Conservation (phyloP, 345 rosid genomes). For the Orychophragmus violaceus region DNA sequence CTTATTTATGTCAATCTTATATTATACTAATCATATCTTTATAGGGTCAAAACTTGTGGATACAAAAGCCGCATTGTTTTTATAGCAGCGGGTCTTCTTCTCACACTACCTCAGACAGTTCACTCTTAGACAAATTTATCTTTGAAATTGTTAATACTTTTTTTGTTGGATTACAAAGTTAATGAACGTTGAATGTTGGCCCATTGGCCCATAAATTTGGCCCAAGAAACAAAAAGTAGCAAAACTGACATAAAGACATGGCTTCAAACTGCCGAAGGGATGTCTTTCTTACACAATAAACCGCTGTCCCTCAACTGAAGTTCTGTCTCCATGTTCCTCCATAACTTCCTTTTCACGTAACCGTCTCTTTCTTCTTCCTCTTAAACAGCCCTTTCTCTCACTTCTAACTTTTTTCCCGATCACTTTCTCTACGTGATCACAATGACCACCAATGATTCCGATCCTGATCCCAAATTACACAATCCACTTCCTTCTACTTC, state of each 20-base stretch:
- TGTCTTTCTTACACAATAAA: not conserved
- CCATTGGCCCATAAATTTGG: not conserved
- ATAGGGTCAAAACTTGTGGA: not conserved
- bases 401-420: constrained; percentile 3
- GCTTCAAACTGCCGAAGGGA: not conserved
- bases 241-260: not conserved
- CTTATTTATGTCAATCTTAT: not conserved
- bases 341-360: constrained; percentile 26
- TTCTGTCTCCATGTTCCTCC: constrained; percentile 26
- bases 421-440: constrained; percentile 2
- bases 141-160: not conserved
- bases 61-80: not conserved
- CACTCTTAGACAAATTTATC: not conserved
- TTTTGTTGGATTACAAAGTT: not conserved
- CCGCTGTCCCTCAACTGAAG: constrained; percentile 31
- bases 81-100: not conserved
- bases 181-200: not conserved
- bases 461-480: constrained; percentile 22
- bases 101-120: not conserved
- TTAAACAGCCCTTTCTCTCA: constrained; percentile 28
- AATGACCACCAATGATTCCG: constrained; percentile 24
- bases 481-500: constrained; percentile 18
- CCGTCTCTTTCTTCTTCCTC: constrained; percentile 17
- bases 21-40: not conserved
- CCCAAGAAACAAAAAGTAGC: not conserved